Base-by-base conservation (phyloP, 345 rosid species). In the Rubroshorea leprosula region DNA sequence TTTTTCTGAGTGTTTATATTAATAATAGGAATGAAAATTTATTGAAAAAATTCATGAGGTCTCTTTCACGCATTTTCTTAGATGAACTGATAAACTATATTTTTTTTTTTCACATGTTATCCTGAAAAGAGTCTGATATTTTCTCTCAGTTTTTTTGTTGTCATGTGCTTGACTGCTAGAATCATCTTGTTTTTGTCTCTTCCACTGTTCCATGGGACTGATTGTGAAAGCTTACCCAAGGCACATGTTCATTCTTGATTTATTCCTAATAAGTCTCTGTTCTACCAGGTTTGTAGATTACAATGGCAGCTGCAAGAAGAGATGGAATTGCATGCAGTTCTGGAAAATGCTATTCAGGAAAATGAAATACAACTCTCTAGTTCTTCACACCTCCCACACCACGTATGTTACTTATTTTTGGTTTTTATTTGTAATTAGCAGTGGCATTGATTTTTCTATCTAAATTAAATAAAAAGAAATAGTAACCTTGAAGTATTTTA, bases 271-370 rank as follows among this genome's bases (percentile, higher is more conserved):
- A 59, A 49, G 43, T 54, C 51, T 29, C 29, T 27, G 43, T 58
- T 79, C 61, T 58, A 64, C 50, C 80, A 90, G 97, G 90, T 90
- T 10, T 71, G 73, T 63, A 78, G 64, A 67, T 75, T 90, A 68
- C 85, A 82, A 54, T 72, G 74, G 61, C 78, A 83, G 73, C 82
- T 90, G 60, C 86, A 72, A 70, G 79, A 80, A 68, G 96, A 90
- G 78, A 68, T 82, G 70, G 79, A 79, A 49, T 47, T 81, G 63
- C 97, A 87, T 68, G 67, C 69, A 19, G 60, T 77, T 63, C 62
- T 90, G 67, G 81, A 83, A 71, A 75, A 72, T 39, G 81, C 83
- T 29, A 61, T 78, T 12, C 77, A 74, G 74, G 78, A 77, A 69
- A 83, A 73, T 58, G 71, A 81, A 38, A 68, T 72, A 55, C 76